Conservation (phyloP, 768 basidiomycete species). For the Crepidotus variabilis region DNA sequence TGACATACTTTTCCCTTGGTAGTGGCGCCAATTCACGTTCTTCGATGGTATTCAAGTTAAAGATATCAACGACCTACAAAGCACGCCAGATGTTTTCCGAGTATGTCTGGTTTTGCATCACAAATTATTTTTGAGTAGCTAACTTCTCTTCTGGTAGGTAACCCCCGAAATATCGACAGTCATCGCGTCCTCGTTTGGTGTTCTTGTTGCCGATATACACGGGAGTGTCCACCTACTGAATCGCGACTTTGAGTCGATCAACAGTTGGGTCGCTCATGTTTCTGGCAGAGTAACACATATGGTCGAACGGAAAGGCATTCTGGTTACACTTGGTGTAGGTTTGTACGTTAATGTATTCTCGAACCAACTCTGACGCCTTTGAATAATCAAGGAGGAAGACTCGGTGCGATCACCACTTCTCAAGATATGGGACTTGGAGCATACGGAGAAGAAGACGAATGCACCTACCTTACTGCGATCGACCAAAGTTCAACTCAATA, state of each 20-base stretch:
- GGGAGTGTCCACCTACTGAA: conserved; percentile 78
- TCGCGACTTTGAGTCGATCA: conserved; percentile 63
- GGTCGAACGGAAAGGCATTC: conserved; percentile 72
- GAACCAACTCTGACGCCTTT: conserved; percentile 8
- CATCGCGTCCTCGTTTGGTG: conserved; percentile 56
- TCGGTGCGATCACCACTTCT: conserved; percentile 60
- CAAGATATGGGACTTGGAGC: conserved; percentile 88
- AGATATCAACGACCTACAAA: conserved; percentile 73
- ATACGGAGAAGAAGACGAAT: conserved; percentile 60
- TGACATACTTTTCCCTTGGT: conserved; percentile 1
- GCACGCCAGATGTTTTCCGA: conserved; percentile 76
- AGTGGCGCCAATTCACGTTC: conserved; percentile 92
- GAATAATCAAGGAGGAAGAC: conserved; percentile 67
- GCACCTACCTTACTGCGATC: conserved; percentile 67
- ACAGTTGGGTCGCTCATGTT: conserved; percentile 78
- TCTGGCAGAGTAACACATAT: conserved; percentile 84
- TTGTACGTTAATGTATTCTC: conserved; percentile 1
- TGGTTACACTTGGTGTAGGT: conserved; percentile 88
- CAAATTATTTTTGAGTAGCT: not conserved
- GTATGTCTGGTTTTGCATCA: conserved; percentile 27
- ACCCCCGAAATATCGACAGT: conserved; percentile 74
- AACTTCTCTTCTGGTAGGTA: conserved; percentile 28
- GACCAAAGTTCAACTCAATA: conserved; percentile 70
- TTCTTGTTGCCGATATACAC: conserved; percentile 82
- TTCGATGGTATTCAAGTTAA: conserved; percentile 77